A percentile compares a stretch with the other conserved stretches of the same genome.
These are phyloP conservation scores for Sergeia podlipaevii DNA, from an alignment of 208 protist genomes.

Conservation along the genomic window DNA sequence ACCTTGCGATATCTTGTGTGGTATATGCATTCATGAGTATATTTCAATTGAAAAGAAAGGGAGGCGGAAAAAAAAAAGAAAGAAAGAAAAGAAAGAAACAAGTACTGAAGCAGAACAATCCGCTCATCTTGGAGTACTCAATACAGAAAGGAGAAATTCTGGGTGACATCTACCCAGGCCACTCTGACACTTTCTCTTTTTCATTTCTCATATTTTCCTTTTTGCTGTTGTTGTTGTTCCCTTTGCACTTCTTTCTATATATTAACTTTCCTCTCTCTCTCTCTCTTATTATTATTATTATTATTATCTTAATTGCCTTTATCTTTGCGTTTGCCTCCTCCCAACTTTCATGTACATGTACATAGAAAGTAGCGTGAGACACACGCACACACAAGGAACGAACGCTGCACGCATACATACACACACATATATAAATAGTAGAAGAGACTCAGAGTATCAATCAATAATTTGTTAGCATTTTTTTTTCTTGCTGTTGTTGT, in stretches of 20 bases:
- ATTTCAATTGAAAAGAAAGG: too few relatives aligned
- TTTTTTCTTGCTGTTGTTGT: conserved; percentile 7
- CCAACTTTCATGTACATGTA: too few relatives aligned
- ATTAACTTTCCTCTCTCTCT: background rate
- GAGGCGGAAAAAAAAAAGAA: too few relatives aligned
- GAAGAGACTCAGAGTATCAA: too few relatives aligned
- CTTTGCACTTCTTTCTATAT: conserved; percentile 2
- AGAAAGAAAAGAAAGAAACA: conserved; percentile 11
- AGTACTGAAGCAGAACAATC: too few relatives aligned
- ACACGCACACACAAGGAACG: background rate
- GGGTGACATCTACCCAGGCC: background rate
- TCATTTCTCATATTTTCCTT: background rate
- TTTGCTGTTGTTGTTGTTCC: background rate
- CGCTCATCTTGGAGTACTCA: background rate
- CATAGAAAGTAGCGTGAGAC: too few relatives aligned
- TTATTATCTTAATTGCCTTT: too few relatives aligned
- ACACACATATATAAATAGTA: background rate
- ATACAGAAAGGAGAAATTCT: background rate
- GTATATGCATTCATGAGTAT: background rate
- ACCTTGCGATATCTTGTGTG: background rate
- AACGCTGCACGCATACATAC: conserved; percentile 5
- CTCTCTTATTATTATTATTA: background rate
- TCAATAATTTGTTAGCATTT: background rate
- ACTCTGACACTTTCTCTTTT: background rate
- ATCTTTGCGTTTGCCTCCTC: conserved; percentile 1